Evolutionary conservation across 805 yeast genomes (phyloP).

Genomic region (Lachancea lanzarotensis): DNA sequence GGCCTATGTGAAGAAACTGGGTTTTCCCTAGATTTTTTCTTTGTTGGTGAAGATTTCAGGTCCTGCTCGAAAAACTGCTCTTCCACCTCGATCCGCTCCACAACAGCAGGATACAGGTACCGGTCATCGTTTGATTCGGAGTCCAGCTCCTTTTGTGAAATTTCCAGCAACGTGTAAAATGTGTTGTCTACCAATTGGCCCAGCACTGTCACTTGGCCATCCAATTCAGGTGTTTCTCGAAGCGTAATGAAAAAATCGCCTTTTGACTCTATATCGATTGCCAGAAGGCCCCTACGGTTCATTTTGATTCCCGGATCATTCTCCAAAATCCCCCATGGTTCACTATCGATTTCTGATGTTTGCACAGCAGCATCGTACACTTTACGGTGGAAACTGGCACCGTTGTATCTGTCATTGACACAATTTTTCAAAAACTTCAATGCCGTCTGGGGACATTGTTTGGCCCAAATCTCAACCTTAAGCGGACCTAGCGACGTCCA

Average conservation of each 20-base stretch:
- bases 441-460: constrained; percentile 50
- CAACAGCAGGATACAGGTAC: constrained; percentile 48
- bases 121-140: constrained; percentile 26
- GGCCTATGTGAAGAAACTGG: constrained; percentile 7
- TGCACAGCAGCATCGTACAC: constrained; percentile 35
- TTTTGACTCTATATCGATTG: constrained; percentile 37
- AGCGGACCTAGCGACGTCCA: constrained; percentile 53
- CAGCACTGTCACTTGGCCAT: constrained; percentile 35
- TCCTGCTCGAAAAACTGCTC: constrained; percentile 44
- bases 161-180: constrained; percentile 45
- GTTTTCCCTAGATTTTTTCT: constrained; percentile 4
- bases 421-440: constrained; percentile 46
- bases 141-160: constrained; percentile 42
- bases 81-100: constrained; percentile 38
- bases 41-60: constrained; percentile 18
- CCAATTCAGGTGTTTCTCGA: constrained; percentile 1
- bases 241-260: constrained; percentile 42
- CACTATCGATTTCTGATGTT: constrained; percentile 29
- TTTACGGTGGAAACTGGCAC: constrained; percentile 31
- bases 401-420: constrained; percentile 37
- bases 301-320: constrained; percentile 46
- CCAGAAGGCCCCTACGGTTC: constrained; percentile 49
- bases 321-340: constrained; percentile 35
- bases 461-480: constrained; percentile 61
- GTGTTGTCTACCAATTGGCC: constrained; percentile 57